Conservation (phyloP, 306 rosid genomes). For the Quercus mongolica region DNA sequence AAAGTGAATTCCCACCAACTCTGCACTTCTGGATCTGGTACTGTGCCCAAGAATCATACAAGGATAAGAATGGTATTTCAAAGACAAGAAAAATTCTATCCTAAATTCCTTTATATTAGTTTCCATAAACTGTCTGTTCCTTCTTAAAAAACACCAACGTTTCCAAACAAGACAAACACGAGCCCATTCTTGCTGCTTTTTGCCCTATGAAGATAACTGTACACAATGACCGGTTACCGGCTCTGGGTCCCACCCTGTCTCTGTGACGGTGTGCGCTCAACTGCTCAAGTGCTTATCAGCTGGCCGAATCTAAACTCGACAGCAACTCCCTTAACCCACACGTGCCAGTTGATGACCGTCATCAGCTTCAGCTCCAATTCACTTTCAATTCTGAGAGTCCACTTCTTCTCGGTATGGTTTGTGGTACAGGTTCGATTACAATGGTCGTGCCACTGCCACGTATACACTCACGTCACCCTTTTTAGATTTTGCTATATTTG, state of each 20-base stretch:
- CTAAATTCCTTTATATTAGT: background rate
- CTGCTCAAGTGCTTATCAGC: background rate
- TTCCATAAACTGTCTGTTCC: background rate
- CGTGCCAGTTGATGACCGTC: background rate
- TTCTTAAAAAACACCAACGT: background rate
- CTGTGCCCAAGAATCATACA: background rate
- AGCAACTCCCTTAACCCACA: background rate
- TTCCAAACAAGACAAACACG: background rate
- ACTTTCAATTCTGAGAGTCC: background rate
- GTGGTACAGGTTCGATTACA: no score
- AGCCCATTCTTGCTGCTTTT: background rate
- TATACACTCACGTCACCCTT: background rate
- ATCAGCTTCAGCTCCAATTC: background rate
- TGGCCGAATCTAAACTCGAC: background rate
- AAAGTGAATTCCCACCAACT: no score
- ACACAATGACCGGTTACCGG: conserved; percentile 1
- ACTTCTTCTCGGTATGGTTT: no score
- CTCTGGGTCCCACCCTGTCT: background rate
- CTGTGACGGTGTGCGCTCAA: no score
- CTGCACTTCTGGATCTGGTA: background rate
- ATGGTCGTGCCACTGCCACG: background rate
- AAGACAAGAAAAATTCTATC: background rate
- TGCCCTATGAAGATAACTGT: background rate
- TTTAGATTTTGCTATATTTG: background rate
- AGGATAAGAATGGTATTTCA: background rate